Conservation (phyloP, 495 filamentous ascomycete species). For the Tuber umbilicatum region DNA sequence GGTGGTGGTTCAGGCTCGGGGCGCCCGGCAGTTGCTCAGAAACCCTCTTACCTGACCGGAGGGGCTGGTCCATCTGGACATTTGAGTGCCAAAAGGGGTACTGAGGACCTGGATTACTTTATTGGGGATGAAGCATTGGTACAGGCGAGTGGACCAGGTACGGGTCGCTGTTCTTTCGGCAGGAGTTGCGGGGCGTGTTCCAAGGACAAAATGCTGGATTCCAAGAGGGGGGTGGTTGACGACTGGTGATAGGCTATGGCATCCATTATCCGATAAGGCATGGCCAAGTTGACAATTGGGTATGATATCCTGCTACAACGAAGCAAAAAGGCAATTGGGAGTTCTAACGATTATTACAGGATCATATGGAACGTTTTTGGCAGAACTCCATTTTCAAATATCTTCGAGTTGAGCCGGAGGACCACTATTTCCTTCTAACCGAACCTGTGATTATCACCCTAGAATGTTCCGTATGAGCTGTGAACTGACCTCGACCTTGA, state of each 20-base stretch:
- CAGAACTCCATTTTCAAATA: slow-evolving; percentile 99
- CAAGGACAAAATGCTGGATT: neutral
- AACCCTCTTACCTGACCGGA: slow-evolving; percentile 90
- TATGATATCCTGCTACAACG: slow-evolving; percentile 42
- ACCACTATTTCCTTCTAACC: slow-evolving; percentile 95
- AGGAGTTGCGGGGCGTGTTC: neutral
- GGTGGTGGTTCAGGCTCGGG: slow-evolving; percentile 72
- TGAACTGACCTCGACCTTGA: neutral
- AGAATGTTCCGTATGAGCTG: slow-evolving; percentile 1
- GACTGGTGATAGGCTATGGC: slow-evolving; percentile 61
- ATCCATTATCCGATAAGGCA: slow-evolving; percentile 96
- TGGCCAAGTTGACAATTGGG: slow-evolving; percentile 98
- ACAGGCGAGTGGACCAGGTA: slow-evolving; percentile 74
- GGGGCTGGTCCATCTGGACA: slow-evolving; percentile 74
- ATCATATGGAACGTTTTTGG: slow-evolving; percentile 99
- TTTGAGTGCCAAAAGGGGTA: slow-evolving; percentile 85
- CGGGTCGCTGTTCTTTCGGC: slow-evolving; percentile 26
- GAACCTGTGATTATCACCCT: slow-evolving; percentile 64
- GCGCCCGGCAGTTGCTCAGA: slow-evolving; percentile 81
- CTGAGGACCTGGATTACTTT: slow-evolving; percentile 97
- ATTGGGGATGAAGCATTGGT: slow-evolving; percentile 93
- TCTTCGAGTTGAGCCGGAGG: slow-evolving; percentile 92
- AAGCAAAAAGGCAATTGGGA: slow-evolving; percentile 30
- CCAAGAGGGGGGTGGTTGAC: neutral
- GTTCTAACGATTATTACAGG: slow-evolving; percentile 49